Conservation (phyloP, 108 stramenopile genomes). For the Skeletonema potamos region DNA sequence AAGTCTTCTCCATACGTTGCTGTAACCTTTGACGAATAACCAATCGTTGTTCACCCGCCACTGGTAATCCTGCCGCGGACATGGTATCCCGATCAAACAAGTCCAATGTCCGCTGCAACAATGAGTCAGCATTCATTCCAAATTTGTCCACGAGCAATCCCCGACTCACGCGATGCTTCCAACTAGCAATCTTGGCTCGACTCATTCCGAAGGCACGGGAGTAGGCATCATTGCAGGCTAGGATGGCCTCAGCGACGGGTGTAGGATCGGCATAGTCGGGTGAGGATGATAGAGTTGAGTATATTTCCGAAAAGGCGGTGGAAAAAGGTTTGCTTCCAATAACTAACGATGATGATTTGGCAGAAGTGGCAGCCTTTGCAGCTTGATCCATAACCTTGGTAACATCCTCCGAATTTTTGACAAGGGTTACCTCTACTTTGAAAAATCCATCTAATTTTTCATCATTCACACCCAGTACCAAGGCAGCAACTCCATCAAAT, state of each 20-base stretch:
- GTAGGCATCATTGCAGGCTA: slow-evolving; percentile 72
- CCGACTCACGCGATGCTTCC: slow-evolving; percentile 68
- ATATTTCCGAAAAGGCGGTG: slow-evolving; percentile 53
- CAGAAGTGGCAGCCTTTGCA: slow-evolving; percentile 32
- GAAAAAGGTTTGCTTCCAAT: slow-evolving; percentile 19
- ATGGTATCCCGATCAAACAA: slow-evolving; percentile 79
- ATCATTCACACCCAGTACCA: slow-evolving; percentile 22
- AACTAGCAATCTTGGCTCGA: slow-evolving; percentile 67
- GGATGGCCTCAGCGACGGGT: slow-evolving; percentile 64
- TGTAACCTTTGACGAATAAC: slow-evolving; percentile 62
- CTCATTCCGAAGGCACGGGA: slow-evolving; percentile 59
- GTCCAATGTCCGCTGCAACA: slow-evolving; percentile 53
- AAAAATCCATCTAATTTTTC: slow-evolving; percentile 55
- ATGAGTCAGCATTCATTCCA: slow-evolving; percentile 56
- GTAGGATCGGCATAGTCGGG: slow-evolving; percentile 69
- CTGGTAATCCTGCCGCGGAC: slow-evolving; percentile 66
- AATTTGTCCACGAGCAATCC: slow-evolving; percentile 69
- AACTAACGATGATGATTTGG: slow-evolving; percentile 22
- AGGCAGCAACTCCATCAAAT: slow-evolving; percentile 66
- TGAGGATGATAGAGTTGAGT: slow-evolving; percentile 42
- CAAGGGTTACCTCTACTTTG: slow-evolving; percentile 47
- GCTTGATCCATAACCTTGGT: slow-evolving; percentile 46
- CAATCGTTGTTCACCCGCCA: slow-evolving; percentile 56
- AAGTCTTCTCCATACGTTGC: slow-evolving; percentile 50
- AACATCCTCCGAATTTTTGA: slow-evolving; percentile 50